Percentiles rank a stretch among this genome's conserved stretches.
phyloP scores from a whole-genome alignment of 148 eudicot genomes.

The Dysphania ambrosioides region DNA sequence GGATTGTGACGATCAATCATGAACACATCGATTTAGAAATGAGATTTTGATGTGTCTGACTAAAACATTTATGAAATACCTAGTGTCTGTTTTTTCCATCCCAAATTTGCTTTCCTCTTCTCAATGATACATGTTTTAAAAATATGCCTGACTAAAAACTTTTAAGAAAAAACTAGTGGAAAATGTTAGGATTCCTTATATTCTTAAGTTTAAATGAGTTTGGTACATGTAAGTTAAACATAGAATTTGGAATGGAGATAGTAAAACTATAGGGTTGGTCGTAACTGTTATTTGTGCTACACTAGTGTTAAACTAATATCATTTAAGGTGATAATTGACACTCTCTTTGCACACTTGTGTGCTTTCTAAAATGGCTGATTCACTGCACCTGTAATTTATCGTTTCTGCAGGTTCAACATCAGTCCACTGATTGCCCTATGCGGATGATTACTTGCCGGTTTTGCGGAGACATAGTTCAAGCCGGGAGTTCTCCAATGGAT shows the following conservation, averaged over 20 bases:
- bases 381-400: background rate
- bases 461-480: slow-evolving; percentile 90
- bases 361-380: background rate
- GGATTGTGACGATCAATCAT: background rate
- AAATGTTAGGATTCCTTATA: no score
- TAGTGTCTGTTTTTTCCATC: background rate
- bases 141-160: no score
- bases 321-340: no score
- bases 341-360: no score
- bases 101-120: background rate
- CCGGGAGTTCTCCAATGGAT: slow-evolving; percentile 66
- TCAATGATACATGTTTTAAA: background rate
- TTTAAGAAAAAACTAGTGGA: no score
- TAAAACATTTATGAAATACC: background rate
- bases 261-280: background rate
- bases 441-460: slow-evolving; percentile 77
- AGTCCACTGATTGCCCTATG: slow-evolving; percentile 66
- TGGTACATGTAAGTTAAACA: no score
- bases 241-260: no score
- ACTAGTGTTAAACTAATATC: background rate
- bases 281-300: background rate
- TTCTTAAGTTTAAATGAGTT: no score
- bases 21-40: background rate
- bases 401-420: slow-evolving; percentile 68
- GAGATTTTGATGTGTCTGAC: background rate